Base-by-base conservation (phyloP, 139 green algal genomes). In the Chlorella sp. region DNA sequence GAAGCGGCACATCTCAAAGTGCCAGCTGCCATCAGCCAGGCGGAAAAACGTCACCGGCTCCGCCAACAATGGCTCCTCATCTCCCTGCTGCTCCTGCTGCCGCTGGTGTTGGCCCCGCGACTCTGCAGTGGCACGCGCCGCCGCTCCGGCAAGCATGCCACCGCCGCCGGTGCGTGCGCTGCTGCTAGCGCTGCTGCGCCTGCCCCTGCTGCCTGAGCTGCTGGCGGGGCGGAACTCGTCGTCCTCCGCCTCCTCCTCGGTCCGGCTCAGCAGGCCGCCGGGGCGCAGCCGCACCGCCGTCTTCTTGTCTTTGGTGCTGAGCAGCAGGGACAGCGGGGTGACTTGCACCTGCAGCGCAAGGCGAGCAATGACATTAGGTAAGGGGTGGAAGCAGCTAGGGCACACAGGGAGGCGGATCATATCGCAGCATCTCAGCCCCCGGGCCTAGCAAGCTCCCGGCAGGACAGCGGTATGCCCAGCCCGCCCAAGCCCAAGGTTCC, bases 241-340 rank as follows among this genome's bases (percentile, higher is more conserved):
- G 2, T 83, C 77, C 40, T 83, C 77, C 3, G 77, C 77, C 40
- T 73, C 58, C 58, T 83, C 77, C 36, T 44, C 58, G 11, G 38
- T 70, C 13, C 51, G 51, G 51, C 14, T 60, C 51, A 60, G 51
- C 26, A 73, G 36, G 1, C 58, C 77, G 3, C 60, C 58, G 0
- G 73, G 26, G 43, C 48, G 68, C 69, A 91, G 70, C 68, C 48
- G 32, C 26, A 76, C 84, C 14, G 87, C 89, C 3, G 64, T 78
- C 81, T 89, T 87, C 76, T 84, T 92, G 67, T 88, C 82, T 54
- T 91, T 92, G 14, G 62, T 81, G 74, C 75, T 84, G n/a, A 87
- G 84, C 75, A 80, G 26, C 76, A 84, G 60, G 40, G 46, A 41
- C 56, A 9, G 65, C 76, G 51, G 51, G 0, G 40, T 8, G 26